Evolutionary conservation across 2,329 filamentous ascomycete species (phyloP), one percentile per base, ranked within the genome.

Genomic region (Fusarium virguliforme): DNA sequence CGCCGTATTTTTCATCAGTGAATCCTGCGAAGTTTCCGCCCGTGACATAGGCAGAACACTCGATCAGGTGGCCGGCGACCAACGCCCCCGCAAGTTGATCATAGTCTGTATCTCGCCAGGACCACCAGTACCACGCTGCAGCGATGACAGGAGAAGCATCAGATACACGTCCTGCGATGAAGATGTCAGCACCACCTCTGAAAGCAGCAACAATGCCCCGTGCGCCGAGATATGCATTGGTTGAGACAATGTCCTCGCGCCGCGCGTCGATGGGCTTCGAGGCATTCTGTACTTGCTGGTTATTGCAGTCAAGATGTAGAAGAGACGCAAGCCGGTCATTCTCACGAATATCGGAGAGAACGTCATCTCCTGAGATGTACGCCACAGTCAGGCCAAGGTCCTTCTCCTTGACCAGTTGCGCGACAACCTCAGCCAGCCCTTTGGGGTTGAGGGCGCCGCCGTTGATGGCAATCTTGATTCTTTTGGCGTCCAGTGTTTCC

Each of bases 401-500:
- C 22, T 73, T 74, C 4, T 77, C 69, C 4, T 69, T 72, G 3
- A 76, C 74, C 60, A 75, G 40, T 3, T 61, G 55, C 1, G 73
- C 62, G 8, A 77, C 66, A 46, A 70, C 75, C 56, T 84, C 72
- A 0, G 86, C 85, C 15, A 90, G 72, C 0, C 83, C 86, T 62
- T 81, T 81, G 0, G 88, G 88, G 62, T 89, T 86, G 15, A 86
- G 81, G 3, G 84, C 86, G 1, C 88, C 88, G 3, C 88, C 88
- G 70, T 90, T 89, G 61, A 88, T 80, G 37, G 88, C 80, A 12
- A 89, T 80, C 65, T 86, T 87, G 77, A 89, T 89, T 0, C 81
- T 74, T 65, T 86, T 84, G 54, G 84, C 77, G 2, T 74, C 64
- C 13, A 78, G 81, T 77, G 67, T 86, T 18, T 76, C 70, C 3